phyloP scores from a whole-genome alignment of 371 early-diverging fungal genomes.

The Lichtheimia ramosa region DNA sequence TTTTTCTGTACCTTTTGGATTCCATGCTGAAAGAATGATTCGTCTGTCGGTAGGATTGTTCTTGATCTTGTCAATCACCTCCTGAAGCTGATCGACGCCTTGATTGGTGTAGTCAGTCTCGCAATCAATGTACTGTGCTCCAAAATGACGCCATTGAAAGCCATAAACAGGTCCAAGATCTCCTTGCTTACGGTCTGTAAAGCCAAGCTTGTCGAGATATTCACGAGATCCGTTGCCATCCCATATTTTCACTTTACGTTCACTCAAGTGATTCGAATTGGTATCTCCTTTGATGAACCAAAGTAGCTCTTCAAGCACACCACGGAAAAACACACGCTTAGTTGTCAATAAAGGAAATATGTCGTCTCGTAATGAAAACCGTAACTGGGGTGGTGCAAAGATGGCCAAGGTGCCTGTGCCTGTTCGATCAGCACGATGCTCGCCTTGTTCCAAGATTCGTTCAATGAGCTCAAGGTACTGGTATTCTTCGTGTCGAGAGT shows the following conservation, averaged over 20 bases:
- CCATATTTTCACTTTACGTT: slow-evolving; percentile 96
- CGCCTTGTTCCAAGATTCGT: slow-evolving; percentile 80
- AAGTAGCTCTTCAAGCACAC: slow-evolving; percentile 95
- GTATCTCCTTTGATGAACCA: slow-evolving; percentile 98
- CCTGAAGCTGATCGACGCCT: slow-evolving; percentile 95
- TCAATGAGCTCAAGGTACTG: slow-evolving; percentile 91
- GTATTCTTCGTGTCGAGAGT: slow-evolving; percentile 68
- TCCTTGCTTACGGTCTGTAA: slow-evolving; percentile 81
- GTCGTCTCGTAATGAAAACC: slow-evolving; percentile 84
- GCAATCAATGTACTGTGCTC: slow-evolving; percentile 90
- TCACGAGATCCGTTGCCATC: slow-evolving; percentile 96
- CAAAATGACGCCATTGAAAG: slow-evolving; percentile 99
- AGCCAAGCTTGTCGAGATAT: slow-evolving; percentile 86
- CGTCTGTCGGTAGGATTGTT: slow-evolving; percentile 91
- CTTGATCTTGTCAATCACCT: slow-evolving; percentile 88
- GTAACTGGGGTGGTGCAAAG: slow-evolving; percentile 92
- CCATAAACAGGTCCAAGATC: slow-evolving; percentile 99
- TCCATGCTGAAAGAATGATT: slow-evolving; percentile 98
- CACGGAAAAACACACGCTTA: slow-evolving; percentile 92
- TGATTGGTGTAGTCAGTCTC: slow-evolving; percentile 90
- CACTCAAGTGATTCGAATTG: slow-evolving; percentile 78
- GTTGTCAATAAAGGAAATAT: slow-evolving; percentile 96
- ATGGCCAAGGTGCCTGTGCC: slow-evolving; percentile 95
- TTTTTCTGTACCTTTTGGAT: slow-evolving; percentile 87
- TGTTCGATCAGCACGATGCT: slow-evolving; percentile 88